phyloP scores from a whole-genome alignment of 805 yeast genomes.

The Wickerhamiella slavikovae region DNA sequence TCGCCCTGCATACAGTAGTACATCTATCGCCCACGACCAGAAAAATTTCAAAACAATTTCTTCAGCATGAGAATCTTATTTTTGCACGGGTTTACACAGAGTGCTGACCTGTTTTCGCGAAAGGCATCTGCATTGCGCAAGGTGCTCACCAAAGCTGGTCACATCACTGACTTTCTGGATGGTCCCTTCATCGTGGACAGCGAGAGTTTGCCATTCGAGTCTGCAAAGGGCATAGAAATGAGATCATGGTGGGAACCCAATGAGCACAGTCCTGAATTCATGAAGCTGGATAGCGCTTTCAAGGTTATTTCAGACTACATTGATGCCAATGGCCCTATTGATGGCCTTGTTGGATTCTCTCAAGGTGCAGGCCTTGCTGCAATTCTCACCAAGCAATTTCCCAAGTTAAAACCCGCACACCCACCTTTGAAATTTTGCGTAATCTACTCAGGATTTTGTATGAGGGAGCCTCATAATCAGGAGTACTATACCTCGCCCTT shows the following conservation, averaged over 20 bases:
- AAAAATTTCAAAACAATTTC: too few relatives aligned
- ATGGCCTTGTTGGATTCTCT: constrained; percentile 77
- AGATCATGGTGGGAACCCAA: constrained; percentile 65
- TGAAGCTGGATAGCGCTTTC: constrained; percentile 23
- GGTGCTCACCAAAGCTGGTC: constrained; percentile 39
- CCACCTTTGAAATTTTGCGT: constrained; percentile 47
- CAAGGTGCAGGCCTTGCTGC: constrained; percentile 89
- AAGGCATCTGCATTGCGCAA: constrained; percentile 82
- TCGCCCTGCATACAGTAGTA: too few relatives aligned
- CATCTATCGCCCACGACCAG: too few relatives aligned
- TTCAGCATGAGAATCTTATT: constrained; percentile 54
- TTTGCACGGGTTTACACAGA: constrained; percentile 68
- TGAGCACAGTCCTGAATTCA: constrained; percentile 10
- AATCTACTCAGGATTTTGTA: constrained; percentile 42
- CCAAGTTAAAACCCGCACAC: constrained; percentile 31
- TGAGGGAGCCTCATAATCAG: constrained; percentile 13
- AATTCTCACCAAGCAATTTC: constrained; percentile 38
- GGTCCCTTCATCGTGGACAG: constrained; percentile 51
- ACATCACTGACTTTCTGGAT: constrained; percentile 55
- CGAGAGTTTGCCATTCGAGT: constrained; percentile 54
- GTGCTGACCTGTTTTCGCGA: constrained; percentile 62
- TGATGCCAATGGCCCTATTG: constrained; percentile 55
- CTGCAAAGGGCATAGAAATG: constrained; percentile 17
- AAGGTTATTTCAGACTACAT: constrained; percentile 33
- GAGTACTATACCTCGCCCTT: constrained; percentile 15